Conservation (phyloP, 2,329 filamentous ascomycete species). For the Phoma sp. region DNA sequence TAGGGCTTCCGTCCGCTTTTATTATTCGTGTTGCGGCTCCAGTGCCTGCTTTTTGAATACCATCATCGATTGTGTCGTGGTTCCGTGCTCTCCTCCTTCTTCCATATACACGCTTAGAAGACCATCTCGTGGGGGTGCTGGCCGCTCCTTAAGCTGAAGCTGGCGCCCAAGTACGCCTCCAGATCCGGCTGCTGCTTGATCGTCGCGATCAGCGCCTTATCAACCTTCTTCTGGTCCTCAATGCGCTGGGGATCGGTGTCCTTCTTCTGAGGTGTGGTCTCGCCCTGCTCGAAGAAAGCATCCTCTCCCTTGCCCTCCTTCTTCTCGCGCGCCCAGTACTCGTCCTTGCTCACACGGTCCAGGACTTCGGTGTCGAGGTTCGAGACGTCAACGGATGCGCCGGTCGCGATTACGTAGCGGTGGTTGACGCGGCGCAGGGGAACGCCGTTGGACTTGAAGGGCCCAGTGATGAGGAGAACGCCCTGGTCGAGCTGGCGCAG, state of each 20-base stretch:
- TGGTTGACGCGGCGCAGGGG: slow-evolving; percentile 91
- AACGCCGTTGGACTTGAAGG: slow-evolving; percentile 99
- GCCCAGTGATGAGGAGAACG: slow-evolving; percentile 96
- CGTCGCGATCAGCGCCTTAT: slow-evolving; percentile 89
- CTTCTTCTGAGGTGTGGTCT: slow-evolving; percentile 89
- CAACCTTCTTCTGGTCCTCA: slow-evolving; percentile 96
- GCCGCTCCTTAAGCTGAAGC: slow-evolving; percentile 97
- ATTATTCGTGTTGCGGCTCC: slow-evolving; percentile 4
- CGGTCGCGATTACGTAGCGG: slow-evolving; percentile 91
- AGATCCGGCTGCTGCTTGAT: slow-evolving; percentile 98
- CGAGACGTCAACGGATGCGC: slow-evolving; percentile 79
- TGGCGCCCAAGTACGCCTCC: slow-evolving; percentile 86
- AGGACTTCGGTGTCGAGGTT: slow-evolving; percentile 74
- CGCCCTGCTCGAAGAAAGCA: slow-evolving; percentile 97
- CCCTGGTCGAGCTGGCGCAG: slow-evolving; percentile 96
- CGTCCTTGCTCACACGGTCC: slow-evolving; percentile 78
- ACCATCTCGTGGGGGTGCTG: slow-evolving; percentile 99
- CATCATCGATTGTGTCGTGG: slow-evolving; percentile 17
- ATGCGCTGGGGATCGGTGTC: slow-evolving; percentile 86
- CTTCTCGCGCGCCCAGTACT: slow-evolving; percentile 98
- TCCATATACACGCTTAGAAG: slow-evolving; percentile 63
- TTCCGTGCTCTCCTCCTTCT: neutral
- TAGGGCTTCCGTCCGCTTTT: slow-evolving; percentile 14
- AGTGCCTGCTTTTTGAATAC: slow-evolving; percentile 13
- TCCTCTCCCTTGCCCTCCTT: slow-evolving; percentile 91